Evolutionary conservation across 2,329 filamentous ascomycete genomes (phyloP).

Genomic region (Paramyrothecium sp.): DNA sequence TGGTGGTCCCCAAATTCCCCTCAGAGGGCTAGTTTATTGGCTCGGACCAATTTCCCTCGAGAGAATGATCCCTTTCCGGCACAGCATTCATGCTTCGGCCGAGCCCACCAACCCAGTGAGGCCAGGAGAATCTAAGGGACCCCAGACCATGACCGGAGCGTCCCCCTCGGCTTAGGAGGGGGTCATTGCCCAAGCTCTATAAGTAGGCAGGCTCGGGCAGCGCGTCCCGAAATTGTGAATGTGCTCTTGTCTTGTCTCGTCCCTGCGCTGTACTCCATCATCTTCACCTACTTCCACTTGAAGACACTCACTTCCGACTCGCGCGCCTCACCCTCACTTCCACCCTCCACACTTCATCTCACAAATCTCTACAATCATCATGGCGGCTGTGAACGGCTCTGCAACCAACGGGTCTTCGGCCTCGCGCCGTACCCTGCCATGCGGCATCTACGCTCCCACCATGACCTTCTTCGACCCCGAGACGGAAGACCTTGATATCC

Average conservation of each 20-base stretch:
- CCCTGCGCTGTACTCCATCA: no score
- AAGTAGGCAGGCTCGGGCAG: neutral
- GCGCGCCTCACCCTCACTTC: no score
- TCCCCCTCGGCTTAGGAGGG: no score
- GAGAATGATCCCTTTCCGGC: neutral
- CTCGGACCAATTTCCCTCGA: neutral
- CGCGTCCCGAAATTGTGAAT: no score
- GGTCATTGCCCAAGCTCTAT: neutral
- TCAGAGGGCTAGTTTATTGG: neutral
- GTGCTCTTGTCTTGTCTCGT: no score
- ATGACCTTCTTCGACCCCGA: slow-evolving; percentile 87
- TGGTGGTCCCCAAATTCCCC: neutral
- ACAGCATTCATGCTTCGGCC: neutral
- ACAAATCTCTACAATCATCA: no score
- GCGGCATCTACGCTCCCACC: slow-evolving; percentile 83
- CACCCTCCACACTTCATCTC: slow-evolving; percentile 2
- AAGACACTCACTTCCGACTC: neutral
- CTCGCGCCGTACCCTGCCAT: slow-evolving; percentile 60
- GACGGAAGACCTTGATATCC: slow-evolving; percentile 81
- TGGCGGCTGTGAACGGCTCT: slow-evolving; percentile 21
- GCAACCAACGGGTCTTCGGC: slow-evolving; percentile 17
- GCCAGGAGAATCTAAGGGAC: neutral
- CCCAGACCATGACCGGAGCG: neutral
- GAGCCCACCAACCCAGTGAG: neutral
- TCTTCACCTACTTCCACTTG: no score